Evolutionary conservation across 208 protist genomes (phyloP).

Genomic region (Borovskyia barvae): DNA sequence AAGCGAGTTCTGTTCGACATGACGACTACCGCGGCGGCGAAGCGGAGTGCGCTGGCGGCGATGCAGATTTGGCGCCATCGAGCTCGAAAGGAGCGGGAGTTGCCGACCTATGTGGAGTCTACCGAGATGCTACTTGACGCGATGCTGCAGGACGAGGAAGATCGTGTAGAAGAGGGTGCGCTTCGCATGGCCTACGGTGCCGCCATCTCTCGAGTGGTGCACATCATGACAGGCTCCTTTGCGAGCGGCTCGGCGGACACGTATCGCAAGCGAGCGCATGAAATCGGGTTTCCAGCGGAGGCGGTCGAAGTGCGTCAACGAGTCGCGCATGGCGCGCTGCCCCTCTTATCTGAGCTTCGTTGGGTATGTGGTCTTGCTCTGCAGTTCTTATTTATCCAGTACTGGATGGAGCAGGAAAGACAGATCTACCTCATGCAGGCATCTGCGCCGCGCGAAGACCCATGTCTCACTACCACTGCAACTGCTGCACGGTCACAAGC

Average conservation of each 20-base stretch:
- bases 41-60: constrained; percentile 36
- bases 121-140: constrained; percentile 63
- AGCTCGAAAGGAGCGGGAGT: constrained; percentile 38
- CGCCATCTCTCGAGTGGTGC: constrained; percentile 73
- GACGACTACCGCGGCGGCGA: constrained; percentile 17
- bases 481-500: too few relatives aligned
- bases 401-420: constrained; percentile 73
- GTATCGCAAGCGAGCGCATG: constrained; percentile 71
- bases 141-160: constrained; percentile 55
- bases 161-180: constrained; percentile 3
- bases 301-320: constrained; percentile 86
- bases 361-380: constrained; percentile 73
- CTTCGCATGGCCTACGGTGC: constrained; percentile 59
- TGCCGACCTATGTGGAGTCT: constrained; percentile 73
- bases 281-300: constrained; percentile 82
- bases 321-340: constrained; percentile 74
- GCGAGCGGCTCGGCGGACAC: constrained; percentile 50
- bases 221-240: constrained; percentile 85
- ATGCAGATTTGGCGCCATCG: constrained; percentile 66
- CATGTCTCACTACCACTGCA: too few relatives aligned
- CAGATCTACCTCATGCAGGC: constrained; percentile 60
- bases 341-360: constrained; percentile 70
- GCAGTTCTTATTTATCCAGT: constrained; percentile 74
- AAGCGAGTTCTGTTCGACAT: constrained; percentile 63
- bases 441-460: too few relatives aligned